Conservation (phyloP, 345 rosid genomes). For the Erodium maritimum region DNA sequence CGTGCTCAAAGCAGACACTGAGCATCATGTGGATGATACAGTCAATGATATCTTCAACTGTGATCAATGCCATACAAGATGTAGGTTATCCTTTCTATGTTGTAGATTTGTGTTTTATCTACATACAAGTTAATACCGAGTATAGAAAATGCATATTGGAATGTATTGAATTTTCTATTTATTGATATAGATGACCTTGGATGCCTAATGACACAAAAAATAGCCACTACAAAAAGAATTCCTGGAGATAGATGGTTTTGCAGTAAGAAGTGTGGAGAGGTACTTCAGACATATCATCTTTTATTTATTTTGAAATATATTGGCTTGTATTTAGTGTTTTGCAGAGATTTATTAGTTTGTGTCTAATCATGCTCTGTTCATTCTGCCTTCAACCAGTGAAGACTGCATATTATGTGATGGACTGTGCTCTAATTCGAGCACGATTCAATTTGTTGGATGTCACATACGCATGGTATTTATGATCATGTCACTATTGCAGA, state of each 20-base stretch:
- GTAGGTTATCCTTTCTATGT: constrained; percentile 6
- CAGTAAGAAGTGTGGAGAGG: constrained; percentile 33
- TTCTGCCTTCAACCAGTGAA: too few relatives aligned
- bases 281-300: constrained; percentile 7
- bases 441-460: neutral
- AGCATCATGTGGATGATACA: neutral
- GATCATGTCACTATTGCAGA: constrained; percentile 28
- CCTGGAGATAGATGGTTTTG: constrained; percentile 39
- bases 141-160: constrained; percentile 1
- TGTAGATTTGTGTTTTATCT: neutral
- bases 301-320: neutral
- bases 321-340: neutral
- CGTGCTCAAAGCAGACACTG: constrained; percentile 11
- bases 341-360: constrained; percentile 1
- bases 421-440: neutral
- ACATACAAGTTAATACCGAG: neutral
- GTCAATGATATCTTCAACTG: constrained; percentile 21
- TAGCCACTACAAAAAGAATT: neutral
- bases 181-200: constrained; percentile 25
- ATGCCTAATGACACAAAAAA: constrained; percentile 18
- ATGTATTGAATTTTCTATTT: constrained; percentile 3
- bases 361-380: too few relatives aligned
- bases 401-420: too few relatives aligned
- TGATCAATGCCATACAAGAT: constrained; percentile 46
- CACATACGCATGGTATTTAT: neutral